Conservation (phyloP, 108 stramenopile genomes). For the Fragilariopsis cylindrus region DNA sequence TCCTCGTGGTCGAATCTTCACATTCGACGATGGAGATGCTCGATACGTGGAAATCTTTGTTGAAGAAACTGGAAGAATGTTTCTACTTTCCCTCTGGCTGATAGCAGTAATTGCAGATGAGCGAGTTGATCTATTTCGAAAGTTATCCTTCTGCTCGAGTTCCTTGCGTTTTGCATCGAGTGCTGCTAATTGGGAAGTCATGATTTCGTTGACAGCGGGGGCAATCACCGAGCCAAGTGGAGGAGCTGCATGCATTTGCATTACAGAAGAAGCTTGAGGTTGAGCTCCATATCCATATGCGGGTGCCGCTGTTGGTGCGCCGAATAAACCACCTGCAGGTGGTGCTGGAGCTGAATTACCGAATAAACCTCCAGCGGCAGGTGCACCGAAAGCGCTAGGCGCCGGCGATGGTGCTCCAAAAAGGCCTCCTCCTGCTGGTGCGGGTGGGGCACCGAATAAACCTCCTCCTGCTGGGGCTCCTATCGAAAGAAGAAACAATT, state of each 20-base stretch:
- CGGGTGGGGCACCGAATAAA: slow-evolving; percentile 36
- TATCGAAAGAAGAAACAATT: too few species aligned
- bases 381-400: slow-evolving; percentile 49
- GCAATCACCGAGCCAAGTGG: slow-evolving; percentile 47
- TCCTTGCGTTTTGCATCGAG: slow-evolving; percentile 76
- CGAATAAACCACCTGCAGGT: slow-evolving; percentile 53
- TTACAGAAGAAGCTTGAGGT: slow-evolving; percentile 43
- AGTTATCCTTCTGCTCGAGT: slow-evolving; percentile 69
- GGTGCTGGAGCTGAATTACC: slow-evolving; percentile 33
- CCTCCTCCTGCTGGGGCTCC: slow-evolving; percentile 45
- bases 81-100: slow-evolving; percentile 24
- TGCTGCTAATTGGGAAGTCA: slow-evolving; percentile 76
- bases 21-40: slow-evolving; percentile 61
- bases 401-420: slow-evolving; percentile 66
- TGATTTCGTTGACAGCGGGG: slow-evolving; percentile 65
- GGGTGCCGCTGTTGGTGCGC: slow-evolving; percentile 65
- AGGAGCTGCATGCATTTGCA: slow-evolving; percentile 34
- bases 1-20: slow-evolving; percentile 79
- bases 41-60: slow-evolving; percentile 24
- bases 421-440: slow-evolving; percentile 29
- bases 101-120: slow-evolving; percentile 16
- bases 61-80: slow-evolving; percentile 18
- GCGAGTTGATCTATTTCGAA: slow-evolving; percentile 51
- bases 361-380: slow-evolving; percentile 45
- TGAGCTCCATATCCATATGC: slow-evolving; percentile 52